These are phyloP conservation scores for Geranium incanum DNA, from an alignment of 441 rosid genomes.

Conservation along the genomic window DNA sequence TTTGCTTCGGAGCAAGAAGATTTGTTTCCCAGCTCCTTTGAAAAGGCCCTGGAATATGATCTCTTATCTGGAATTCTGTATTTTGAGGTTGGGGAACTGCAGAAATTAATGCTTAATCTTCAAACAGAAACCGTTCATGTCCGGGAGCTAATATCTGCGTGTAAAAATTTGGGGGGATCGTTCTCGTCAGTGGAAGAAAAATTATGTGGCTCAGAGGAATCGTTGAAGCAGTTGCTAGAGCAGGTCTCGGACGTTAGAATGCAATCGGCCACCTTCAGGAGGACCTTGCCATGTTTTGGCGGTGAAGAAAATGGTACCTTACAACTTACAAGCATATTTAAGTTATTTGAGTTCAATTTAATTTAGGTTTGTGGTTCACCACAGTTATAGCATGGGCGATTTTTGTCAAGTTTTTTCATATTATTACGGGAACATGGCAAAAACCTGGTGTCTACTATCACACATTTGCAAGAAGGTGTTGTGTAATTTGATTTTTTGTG, in stretches of 20 bases:
- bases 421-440: too few relatives aligned
- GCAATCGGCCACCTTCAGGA: slow-evolving; percentile 51
- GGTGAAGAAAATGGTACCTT: slow-evolving; percentile 28
- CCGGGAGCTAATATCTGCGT: slow-evolving; percentile 38
- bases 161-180: slow-evolving; percentile 37
- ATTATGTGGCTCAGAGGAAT: slow-evolving; percentile 42
- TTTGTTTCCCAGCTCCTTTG: slow-evolving; percentile 29
- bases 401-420: too few relatives aligned
- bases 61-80: slow-evolving; percentile 56
- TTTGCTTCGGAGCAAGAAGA: slow-evolving; percentile 33
- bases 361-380: not conserved
- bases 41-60: slow-evolving; percentile 59
- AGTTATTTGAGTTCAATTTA: not conserved
- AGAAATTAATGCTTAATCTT: slow-evolving; percentile 34
- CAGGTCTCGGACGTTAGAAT: slow-evolving; percentile 57
- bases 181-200: slow-evolving; percentile 51
- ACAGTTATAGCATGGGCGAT: not conserved
- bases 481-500: too few relatives aligned
- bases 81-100: slow-evolving; percentile 61
- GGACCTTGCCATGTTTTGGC: slow-evolving; percentile 40
- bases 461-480: too few relatives aligned
- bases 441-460: too few relatives aligned
- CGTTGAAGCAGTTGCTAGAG: slow-evolving; percentile 45
- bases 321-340: slow-evolving; percentile 19
- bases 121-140: slow-evolving; percentile 34